Base-by-base conservation (phyloP, 2,329 filamentous ascomycete species). In the Diaporthe batatas region DNA sequence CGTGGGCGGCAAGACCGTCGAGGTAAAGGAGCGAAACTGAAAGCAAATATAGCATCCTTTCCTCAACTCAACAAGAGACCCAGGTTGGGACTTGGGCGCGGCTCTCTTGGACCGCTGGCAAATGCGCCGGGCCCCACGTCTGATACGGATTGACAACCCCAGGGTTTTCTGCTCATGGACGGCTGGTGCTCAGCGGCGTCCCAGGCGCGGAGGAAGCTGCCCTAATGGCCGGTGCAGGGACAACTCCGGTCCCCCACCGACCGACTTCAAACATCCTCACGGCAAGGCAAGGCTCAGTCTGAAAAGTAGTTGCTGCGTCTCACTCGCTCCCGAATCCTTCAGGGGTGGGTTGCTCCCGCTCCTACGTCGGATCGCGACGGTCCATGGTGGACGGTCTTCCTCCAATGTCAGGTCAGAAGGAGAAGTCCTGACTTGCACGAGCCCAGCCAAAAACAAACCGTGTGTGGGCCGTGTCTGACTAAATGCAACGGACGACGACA, bases 1-100 rank as follows among this genome's bases (percentile, higher is more conserved):
- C 58, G 73, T 74, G 47, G 95, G 91, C 36, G 93, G 92, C 32
- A 94, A 92, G 80, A 88, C 91, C 74, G 79, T 89, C 42, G 79
- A 84, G 53, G 84, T 89, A 76, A 82, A 83, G 81, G 92, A 85
- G 77, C 83, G 84, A 44, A 84, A 84, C n/a, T 54, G 68, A 39
- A 65, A 69, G 34, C 18, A 62, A 53, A 73, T 21, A 18, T 73
- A 70, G 42, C 16, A 36, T 42, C 53, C 12, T 23, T 23, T 23
- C 32, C 54, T 16, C 16, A 39, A 6, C 25, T 11, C 16, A 23
- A n/a, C n/a, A 44, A 23, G 47, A 53, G 32, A 21, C 4, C 6
- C n/a, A 53, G 29, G 8, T 1, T 34, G n/a, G 44, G 32, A 29
- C 14, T 29, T 23, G 44, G 25, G 18, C 3, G 6, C 49, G 18